Base-by-base conservation (phyloP, 306 rosid genomes). In the Inga oerstediana region DNA sequence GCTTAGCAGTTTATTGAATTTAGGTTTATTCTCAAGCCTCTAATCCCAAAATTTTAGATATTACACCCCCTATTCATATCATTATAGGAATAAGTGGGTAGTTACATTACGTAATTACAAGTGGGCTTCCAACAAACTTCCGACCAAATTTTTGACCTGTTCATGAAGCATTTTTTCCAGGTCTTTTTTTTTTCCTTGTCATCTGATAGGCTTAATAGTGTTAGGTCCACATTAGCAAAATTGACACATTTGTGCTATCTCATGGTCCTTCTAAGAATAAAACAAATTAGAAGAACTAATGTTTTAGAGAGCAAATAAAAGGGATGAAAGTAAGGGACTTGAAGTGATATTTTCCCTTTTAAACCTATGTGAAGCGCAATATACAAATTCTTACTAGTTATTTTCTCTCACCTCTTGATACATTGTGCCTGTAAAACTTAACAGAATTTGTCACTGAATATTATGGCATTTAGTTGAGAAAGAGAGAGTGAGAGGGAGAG, bases 361-460 rank as follows among this genome's bases (percentile, higher is more conserved):
- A 46, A 46, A 46, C 51, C 52, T 74, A 22, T 80, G 49, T 75
- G 20, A 32, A 10, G 13, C 39, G 32, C 17, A 14, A 43, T 77
- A 77, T 71, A 56, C 59, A 11, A 46, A 58, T 45, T 27, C 45
- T 9, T 52, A 72, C 19, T 73, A 45, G 8, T 65, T 70, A 56
- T 71, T 76, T 77, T 10, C 83, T 35, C 74, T 34, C 77, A 11
- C 41, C 64, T 69, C 48, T 77, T 46, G 30, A 61, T 34, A 35
- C 10, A 48, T 32, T 22, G n/a, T 3, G 37, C 77, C 66, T 41
- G 43, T 61, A 35, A 5, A 84, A 68, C 12, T 69, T 54, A 30
- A 44, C 27, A 15, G 13, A 66, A 71, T 72, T n/a, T 66, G 45
- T 71, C 20, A 68, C 65, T 45, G 59, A 52, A 52, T 52, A n/a